Percentiles rank a stretch among this genome's conserved stretches.
Evolutionary conservation across 1,284 basidiomycete genomes (phyloP).

Genomic region (Ganoderma lucidum): DNA sequence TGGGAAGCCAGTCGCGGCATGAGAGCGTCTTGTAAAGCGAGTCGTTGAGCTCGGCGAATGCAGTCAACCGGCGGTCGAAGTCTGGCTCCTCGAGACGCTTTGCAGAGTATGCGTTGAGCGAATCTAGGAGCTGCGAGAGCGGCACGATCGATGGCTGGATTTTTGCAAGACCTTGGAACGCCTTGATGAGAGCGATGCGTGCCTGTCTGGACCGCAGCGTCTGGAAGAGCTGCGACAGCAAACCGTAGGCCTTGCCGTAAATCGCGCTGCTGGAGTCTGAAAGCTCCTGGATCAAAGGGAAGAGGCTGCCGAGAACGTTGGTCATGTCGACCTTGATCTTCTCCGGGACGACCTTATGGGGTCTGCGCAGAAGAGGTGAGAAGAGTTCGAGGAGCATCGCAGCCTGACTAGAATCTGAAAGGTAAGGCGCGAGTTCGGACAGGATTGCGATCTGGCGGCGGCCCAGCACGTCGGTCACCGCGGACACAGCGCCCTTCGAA

Average conservation of each 20-base stretch:
- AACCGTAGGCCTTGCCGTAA: slow-evolving; percentile 67
- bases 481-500: slow-evolving; percentile 58
- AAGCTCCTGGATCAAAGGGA: slow-evolving; percentile 79
- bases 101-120: slow-evolving; percentile 88
- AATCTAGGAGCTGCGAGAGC: slow-evolving; percentile 65
- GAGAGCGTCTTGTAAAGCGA: slow-evolving; percentile 58
- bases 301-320: slow-evolving; percentile 76
- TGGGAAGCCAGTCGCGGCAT: slow-evolving; percentile 79
- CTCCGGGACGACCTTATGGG: slow-evolving; percentile 83
- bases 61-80: slow-evolving; percentile 86
- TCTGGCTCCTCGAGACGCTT: slow-evolving; percentile 92
- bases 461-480: slow-evolving; percentile 75
- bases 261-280: slow-evolving; percentile 55
- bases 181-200: slow-evolving; percentile 70
- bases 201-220: slow-evolving; percentile 75
- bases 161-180: slow-evolving; percentile 67
- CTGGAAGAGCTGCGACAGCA: slow-evolving; percentile 82
- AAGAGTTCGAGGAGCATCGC: slow-evolving; percentile 80
- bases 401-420: slow-evolving; percentile 78
- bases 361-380: slow-evolving; percentile 83
- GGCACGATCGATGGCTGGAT: slow-evolving; percentile 57
- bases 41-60: slow-evolving; percentile 83
- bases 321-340: slow-evolving; percentile 89
- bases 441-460: slow-evolving; percentile 88
- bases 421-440: slow-evolving; percentile 81